Evolutionary conservation across 176 grass and related monocot species (phyloP).

Genomic region (Canna indica): DNA sequence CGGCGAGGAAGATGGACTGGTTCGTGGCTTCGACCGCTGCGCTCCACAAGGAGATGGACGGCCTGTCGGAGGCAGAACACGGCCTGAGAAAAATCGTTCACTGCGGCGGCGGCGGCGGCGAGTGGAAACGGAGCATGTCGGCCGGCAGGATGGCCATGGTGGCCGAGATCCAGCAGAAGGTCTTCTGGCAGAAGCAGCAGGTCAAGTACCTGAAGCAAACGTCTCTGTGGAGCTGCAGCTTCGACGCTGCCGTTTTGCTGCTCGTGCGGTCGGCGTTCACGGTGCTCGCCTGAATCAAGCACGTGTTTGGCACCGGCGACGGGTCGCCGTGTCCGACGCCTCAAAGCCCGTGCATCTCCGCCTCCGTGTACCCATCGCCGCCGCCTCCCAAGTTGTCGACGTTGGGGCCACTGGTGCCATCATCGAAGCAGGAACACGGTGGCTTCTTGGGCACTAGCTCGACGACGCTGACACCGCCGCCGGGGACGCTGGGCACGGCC

Average conservation of each 20-base stretch:
- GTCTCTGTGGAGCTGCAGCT: conserved; percentile 57
- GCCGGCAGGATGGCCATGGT: conserved; percentile 50
- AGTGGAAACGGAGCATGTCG: conserved; percentile 16
- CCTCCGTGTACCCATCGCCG: conserved; percentile 39
- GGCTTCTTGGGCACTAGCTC: conserved; percentile 39
- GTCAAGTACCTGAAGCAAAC: conserved; percentile 70
- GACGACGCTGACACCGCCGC: conserved; percentile 30
- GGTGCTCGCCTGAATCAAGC: conserved; percentile 57
- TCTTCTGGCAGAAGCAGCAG: conserved; percentile 73
- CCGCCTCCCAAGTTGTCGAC: conserved; percentile 24
- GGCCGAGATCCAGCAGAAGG: conserved; percentile 60
- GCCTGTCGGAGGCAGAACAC: conserved; percentile 54
- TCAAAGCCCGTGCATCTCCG: too few species aligned
- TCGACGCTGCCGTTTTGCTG: conserved; percentile 47
- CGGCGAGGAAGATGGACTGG: conserved; percentile 53
- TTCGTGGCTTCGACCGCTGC: conserved; percentile 33
- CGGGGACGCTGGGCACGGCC: conserved; percentile 46
- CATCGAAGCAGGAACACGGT: conserved; percentile 8
- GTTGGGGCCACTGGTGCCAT: conserved; percentile 24
- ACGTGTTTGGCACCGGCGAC: conserved; percentile 60
- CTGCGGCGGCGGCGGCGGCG: conserved; percentile 3
- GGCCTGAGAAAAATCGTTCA: conserved; percentile 49
- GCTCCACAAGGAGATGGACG: conserved; percentile 63
- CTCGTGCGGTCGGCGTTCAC: conserved; percentile 46
- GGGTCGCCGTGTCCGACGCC: too few species aligned